Evolutionary conservation across 306 rosid genomes (phyloP).

Genomic region (Calophaca sinica): DNA sequence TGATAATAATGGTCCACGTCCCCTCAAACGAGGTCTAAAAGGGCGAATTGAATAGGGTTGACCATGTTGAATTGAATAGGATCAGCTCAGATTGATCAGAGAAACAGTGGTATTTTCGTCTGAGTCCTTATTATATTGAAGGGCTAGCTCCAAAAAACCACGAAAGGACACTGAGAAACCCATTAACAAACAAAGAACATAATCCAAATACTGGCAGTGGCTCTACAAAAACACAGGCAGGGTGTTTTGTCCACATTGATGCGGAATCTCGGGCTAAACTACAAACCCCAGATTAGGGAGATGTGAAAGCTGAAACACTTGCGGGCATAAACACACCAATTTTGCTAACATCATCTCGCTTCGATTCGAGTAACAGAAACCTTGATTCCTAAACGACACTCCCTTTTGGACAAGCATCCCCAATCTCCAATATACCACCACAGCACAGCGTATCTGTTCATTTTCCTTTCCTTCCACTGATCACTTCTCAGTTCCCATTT

Average conservation of each 20-base stretch:
- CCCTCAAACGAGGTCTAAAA: no score
- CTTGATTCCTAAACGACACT: conserved; percentile 56
- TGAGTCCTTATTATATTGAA: conserved; percentile 38
- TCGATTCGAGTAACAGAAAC: conserved; percentile 44
- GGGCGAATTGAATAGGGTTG: background rate
- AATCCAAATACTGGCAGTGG: conserved; percentile 46
- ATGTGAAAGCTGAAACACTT: conserved; percentile 40
- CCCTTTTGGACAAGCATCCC: conserved; percentile 48
- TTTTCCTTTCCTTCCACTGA: background rate
- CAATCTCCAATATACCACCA: conserved; percentile 51
- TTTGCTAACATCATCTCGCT: conserved; percentile 50
- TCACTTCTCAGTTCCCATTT: conserved; percentile 35
- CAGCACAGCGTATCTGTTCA: conserved; percentile 31
- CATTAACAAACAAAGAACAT: conserved; percentile 45
- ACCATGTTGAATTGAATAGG: conserved; percentile 1
- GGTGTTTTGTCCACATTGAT: conserved; percentile 43
- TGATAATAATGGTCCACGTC: no score
- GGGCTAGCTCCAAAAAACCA: conserved; percentile 26
- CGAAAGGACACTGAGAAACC: conserved; percentile 36
- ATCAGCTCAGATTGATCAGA: background rate
- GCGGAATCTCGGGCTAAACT: conserved; percentile 47
- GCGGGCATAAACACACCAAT: conserved; percentile 28
- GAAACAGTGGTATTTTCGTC: background rate
- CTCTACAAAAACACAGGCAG: conserved; percentile 38
- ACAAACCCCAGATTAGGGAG: conserved; percentile 53